A percentile compares a stretch with the other conserved stretches of the same genome.
These are phyloP conservation scores for Quercus lobata DNA, from an alignment of 331 rosid genomes.

Conservation along the genomic window DNA sequence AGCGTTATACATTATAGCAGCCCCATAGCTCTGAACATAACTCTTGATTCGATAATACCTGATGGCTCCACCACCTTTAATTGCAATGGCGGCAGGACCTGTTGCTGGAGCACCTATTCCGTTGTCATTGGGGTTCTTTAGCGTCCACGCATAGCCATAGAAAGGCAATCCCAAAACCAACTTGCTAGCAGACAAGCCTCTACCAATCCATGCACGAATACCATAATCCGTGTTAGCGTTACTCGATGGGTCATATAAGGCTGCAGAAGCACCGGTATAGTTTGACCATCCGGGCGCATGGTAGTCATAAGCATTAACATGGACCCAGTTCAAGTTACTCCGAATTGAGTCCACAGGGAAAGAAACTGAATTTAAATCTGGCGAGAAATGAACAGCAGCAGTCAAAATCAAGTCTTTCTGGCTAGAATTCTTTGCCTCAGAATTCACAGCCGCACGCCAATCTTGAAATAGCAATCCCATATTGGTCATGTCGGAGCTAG, in stretches of 20 bases:
- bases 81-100: conserved; percentile 8
- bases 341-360: conserved; percentile 17
- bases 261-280: conserved; percentile 21
- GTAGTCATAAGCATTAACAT: conserved; percentile 10
- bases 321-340: conserved; percentile 19
- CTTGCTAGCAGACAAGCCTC: conserved; percentile 18
- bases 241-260: conserved; percentile 20
- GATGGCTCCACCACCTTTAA: not conserved
- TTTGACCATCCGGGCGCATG: not conserved
- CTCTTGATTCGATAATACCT: conserved; percentile 15
- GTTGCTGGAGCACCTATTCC: conserved; percentile 15
- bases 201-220: conserved; percentile 18
- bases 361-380: not conserved
- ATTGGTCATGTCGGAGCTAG: conserved; percentile 22
- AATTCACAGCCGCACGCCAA: conserved; percentile 19
- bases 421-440: conserved; percentile 12
- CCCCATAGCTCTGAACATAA: not conserved
- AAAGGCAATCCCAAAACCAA: conserved; percentile 25
- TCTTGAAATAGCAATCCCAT: conserved; percentile 22
- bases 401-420: conserved; percentile 11
- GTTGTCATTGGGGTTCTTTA: conserved; percentile 6
- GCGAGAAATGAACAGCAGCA: conserved; percentile 12
- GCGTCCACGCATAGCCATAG: conserved; percentile 31
- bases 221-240: conserved; percentile 6
- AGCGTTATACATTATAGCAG: conserved; percentile 4